phyloP scores from a whole-genome alignment of 2,329 filamentous ascomycete genomes.

The Alternaria infectoria region DNA sequence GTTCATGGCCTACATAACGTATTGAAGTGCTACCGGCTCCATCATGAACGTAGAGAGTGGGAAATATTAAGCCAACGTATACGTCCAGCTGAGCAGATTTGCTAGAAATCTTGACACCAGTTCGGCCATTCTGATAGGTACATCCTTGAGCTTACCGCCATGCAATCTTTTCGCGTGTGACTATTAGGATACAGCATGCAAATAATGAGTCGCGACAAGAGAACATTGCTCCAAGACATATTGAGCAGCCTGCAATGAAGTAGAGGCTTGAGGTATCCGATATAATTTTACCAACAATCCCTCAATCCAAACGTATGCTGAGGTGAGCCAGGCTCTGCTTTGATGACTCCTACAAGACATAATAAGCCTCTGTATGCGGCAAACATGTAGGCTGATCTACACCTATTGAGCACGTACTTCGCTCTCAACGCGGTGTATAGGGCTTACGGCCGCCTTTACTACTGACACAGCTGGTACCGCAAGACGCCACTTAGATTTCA shows the following conservation, averaged over 20 bases:
- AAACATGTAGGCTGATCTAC: background rate
- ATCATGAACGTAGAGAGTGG: background rate
- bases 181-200: background rate
- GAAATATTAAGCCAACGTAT: background rate
- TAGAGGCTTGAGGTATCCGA: background rate
- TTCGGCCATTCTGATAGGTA: background rate
- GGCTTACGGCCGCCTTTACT: background rate
- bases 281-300: background rate
- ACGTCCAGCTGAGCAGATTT: background rate
- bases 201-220: background rate
- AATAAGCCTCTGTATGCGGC: background rate
- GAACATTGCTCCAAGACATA: fast-evolving
- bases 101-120: background rate
- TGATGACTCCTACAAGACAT: background rate
- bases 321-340: background rate
- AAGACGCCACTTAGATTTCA: background rate
- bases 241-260: background rate
- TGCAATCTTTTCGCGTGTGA: background rate
- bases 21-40: background rate
- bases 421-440: background rate
- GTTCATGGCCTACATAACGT: background rate
- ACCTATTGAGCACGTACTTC: fast-evolving
- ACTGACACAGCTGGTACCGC: background rate
- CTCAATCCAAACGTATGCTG: background rate
- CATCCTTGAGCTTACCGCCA: background rate